Conservation (phyloP, 257 asterid species). For the Solanum arcanum region DNA sequence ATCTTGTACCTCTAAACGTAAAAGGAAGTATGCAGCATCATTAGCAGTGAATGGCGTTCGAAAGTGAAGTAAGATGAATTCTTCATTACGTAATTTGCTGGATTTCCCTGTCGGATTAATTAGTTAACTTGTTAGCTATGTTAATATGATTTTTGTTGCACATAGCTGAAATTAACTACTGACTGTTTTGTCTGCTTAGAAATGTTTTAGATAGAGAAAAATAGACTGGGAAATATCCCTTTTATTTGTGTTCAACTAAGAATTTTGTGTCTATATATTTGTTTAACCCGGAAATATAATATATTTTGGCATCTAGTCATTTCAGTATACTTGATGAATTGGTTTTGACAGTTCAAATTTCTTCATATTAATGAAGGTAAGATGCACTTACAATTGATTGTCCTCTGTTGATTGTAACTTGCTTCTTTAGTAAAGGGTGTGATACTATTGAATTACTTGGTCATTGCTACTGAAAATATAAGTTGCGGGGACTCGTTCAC, state of each 20-base stretch:
- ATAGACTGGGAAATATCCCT: background rate
- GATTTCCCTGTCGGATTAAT: background rate
- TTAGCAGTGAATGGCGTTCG: background rate
- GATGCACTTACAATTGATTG: background rate
- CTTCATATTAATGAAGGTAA: background rate
- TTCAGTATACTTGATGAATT: background rate
- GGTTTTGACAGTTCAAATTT: background rate
- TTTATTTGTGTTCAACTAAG: background rate
- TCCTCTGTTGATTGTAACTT: background rate
- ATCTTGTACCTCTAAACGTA: slow-evolving; percentile 21
- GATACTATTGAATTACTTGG: background rate
- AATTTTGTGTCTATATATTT: background rate
- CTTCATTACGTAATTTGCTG: background rate
- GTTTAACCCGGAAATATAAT: background rate
- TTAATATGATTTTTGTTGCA: slow-evolving; percentile 1
- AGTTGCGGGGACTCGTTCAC: background rate
- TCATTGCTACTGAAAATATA: background rate
- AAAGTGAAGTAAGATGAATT: slow-evolving; percentile 5
- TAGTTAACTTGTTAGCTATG: background rate
- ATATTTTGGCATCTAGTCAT: background rate
- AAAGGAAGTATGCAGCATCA: slow-evolving; percentile 11
- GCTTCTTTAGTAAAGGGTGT: background rate
- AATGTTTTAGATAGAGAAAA: background rate
- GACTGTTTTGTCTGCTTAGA: slow-evolving; percentile 16
- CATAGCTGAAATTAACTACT: slow-evolving; percentile 18